A percentile compares a stretch with the other conserved stretches of the same genome.
phyloP scores from a whole-genome alignment of 192 early-diverging fungal species.

The Linnemannia schmuckeri region DNA sequence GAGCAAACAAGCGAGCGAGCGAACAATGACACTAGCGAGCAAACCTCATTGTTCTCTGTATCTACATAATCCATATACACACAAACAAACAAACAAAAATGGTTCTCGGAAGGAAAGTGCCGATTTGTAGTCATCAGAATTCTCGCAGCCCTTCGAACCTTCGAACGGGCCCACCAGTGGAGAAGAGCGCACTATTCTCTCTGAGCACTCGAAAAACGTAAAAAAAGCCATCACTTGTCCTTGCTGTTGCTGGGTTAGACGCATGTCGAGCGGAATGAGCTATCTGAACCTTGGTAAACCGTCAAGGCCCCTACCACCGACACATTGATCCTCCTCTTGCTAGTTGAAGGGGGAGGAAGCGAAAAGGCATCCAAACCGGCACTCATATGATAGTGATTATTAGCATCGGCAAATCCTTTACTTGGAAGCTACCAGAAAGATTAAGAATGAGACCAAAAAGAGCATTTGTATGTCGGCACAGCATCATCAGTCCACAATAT shows the following conservation, averaged over 20 bases:
- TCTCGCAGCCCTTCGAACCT: background rate
- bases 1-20: background rate
- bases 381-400: background rate
- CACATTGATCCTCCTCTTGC: background rate
- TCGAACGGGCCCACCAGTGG: background rate
- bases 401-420: background rate
- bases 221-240: too few relatives aligned
- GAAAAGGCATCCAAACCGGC: background rate
- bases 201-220: background rate
- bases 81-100: background rate
- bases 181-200: background rate
- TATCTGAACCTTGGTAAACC: background rate
- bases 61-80: background rate
- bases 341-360: background rate
- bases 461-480: background rate
- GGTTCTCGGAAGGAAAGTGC: background rate
- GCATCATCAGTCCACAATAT: background rate
- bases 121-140: slow-evolving; percentile 4
- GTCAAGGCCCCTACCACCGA: background rate
- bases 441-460: background rate
- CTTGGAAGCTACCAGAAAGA: background rate
- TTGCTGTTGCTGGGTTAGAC: background rate
- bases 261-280: background rate
- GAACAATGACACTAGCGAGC: background rate
- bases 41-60: background rate